Conservation (phyloP, 306 rosid genomes). For the Lablab purpureus region DNA sequence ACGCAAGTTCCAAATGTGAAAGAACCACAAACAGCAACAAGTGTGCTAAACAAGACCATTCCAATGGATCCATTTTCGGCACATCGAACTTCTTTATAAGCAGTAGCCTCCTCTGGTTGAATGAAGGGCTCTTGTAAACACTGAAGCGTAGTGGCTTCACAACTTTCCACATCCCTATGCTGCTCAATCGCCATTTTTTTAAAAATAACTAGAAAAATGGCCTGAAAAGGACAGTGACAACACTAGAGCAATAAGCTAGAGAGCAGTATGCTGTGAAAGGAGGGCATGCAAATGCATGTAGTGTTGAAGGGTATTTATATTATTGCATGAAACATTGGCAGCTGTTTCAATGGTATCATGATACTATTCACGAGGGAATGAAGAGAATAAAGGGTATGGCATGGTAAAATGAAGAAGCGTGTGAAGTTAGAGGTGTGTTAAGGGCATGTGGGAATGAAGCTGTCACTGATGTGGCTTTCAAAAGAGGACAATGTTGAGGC, state of each 20-base stretch:
- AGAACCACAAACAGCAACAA: constrained; percentile 84
- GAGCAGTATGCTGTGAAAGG: constrained; percentile 10
- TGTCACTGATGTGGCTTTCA: constrained; percentile 47
- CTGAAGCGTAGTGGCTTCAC: constrained; percentile 40
- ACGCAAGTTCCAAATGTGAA: constrained; percentile 89
- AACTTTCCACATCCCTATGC: constrained; percentile 61
- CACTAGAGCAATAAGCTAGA: background rate
- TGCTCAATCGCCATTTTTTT: constrained; percentile 62
- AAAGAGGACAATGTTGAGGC: constrained; percentile 20
- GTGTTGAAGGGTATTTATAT: constrained; percentile 39
- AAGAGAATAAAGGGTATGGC: constrained; percentile 13
- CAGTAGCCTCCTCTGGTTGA: constrained; percentile 28
- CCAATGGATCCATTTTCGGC: constrained; percentile 61
- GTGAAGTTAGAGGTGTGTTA: background rate
- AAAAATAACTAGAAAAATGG: constrained; percentile 14
- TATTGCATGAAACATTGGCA: background rate
- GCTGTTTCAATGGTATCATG: constrained; percentile 37
- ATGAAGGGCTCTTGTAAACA: constrained; percentile 64
- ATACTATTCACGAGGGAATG: background rate
- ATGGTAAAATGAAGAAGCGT: background rate
- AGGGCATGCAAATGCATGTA: constrained; percentile 43
- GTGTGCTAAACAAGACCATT: constrained; percentile 80
- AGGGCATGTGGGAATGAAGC: constrained; percentile 47
- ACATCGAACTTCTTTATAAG: constrained; percentile 31
- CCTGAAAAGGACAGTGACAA: background rate